Percentiles rank a stretch among this genome's conserved stretches.
Evolutionary conservation across 768 basidiomycete genomes (phyloP).

Genomic region (Macrolepiota dolichaula): DNA sequence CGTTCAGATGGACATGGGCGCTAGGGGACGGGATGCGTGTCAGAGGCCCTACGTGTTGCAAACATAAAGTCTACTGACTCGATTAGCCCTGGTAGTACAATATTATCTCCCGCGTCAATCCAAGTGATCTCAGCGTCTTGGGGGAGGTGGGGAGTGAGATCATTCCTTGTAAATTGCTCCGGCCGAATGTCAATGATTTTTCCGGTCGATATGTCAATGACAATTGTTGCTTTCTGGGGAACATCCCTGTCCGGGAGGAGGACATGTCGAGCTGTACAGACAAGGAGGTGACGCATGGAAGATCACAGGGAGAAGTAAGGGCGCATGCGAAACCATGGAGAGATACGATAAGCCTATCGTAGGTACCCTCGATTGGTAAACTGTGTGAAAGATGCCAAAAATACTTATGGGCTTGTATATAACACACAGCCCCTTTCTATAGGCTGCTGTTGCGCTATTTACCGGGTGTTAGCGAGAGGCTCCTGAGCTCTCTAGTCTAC

Average conservation of each 20-base stretch:
- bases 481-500: neutral
- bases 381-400: neutral
- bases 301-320: constrained; percentile 1
- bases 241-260: constrained; percentile 47
- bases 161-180: constrained; percentile 26
- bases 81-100: constrained; percentile 75
- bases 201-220: constrained; percentile 53
- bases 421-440: neutral
- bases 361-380: neutral
- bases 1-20: constrained; percentile 90
- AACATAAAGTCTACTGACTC: constrained; percentile 49
- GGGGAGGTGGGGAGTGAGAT: constrained; percentile 23
- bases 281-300: constrained; percentile 22
- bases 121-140: constrained; percentile 27
- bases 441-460: neutral
- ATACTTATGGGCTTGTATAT: neutral
- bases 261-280: constrained; percentile 54
- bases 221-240: constrained; percentile 64
- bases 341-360: neutral
- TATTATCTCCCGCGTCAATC: constrained; percentile 55
- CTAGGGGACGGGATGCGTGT: constrained; percentile 32
- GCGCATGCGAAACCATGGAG: neutral
- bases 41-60: neutral
- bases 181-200: constrained; percentile 52
- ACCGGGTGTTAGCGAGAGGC: neutral